Conservation (phyloP, 1,284 basidiomycete species). For the Leucoagaricus sp. region DNA sequence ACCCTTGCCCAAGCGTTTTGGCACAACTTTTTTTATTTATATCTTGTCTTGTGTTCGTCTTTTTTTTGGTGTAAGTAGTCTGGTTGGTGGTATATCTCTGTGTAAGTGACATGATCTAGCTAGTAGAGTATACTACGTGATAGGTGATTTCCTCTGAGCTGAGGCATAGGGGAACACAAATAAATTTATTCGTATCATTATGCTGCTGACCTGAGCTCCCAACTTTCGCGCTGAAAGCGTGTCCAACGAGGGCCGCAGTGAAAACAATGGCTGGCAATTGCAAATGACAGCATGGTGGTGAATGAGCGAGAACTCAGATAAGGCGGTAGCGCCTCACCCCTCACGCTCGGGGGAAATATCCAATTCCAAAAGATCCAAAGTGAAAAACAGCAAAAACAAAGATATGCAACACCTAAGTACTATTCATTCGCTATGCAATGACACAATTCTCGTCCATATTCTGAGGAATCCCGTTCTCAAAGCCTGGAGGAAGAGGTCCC, state of each 20-base stretch:
- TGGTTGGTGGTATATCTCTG: background rate
- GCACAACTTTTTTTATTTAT: conserved; percentile 12
- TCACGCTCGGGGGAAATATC: too few relatives aligned
- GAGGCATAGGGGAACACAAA: conserved; percentile 6
- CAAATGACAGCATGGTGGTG: too few relatives aligned
- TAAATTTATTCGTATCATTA: conserved; percentile 15
- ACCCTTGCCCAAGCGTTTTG: background rate
- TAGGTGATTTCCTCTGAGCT: conserved; percentile 6
- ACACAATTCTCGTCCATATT: conserved; percentile 51
- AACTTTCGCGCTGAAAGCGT: too few relatives aligned
- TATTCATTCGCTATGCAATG: conserved; percentile 33
- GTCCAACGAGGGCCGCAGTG: too few relatives aligned
- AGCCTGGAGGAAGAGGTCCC: conserved; percentile 82
- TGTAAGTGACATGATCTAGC: conserved; percentile 11
- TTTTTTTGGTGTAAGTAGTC: background rate
- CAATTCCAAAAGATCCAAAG: background rate
- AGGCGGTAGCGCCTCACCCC: too few relatives aligned
- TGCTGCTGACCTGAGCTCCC: too few relatives aligned
- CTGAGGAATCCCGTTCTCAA: conserved; percentile 63
- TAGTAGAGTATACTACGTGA: conserved; percentile 3
- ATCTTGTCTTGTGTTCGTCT: background rate
- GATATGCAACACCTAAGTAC: background rate
- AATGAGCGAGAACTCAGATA: too few relatives aligned
- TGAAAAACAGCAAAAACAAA: background rate
- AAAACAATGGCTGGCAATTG: too few relatives aligned